These are phyloP conservation scores for Alternaria ventricosa DNA, from an alignment of 2,329 filamentous ascomycete species.

Conservation along the genomic window DNA sequence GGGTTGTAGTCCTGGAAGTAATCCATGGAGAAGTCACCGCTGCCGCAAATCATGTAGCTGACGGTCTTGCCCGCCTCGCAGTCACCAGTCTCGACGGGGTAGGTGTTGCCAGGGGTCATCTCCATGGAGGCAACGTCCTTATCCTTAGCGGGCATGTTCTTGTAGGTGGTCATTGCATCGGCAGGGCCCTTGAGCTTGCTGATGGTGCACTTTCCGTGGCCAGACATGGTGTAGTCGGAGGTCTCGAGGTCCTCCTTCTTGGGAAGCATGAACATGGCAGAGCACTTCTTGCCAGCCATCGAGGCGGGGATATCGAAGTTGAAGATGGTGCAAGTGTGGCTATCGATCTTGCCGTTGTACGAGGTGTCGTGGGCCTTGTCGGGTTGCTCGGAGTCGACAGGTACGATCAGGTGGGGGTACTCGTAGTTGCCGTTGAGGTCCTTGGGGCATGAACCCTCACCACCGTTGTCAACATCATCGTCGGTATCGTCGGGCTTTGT, in stretches of 20 bases:
- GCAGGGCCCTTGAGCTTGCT: constrained; percentile 57
- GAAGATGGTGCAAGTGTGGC: constrained; percentile 64
- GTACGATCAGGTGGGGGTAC: constrained; percentile 63
- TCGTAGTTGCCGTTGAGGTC: constrained; percentile 32
- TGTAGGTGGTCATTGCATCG: constrained; percentile 59
- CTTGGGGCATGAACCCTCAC: constrained; percentile 20
- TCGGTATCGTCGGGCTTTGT: background rate
- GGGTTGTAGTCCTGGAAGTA: constrained; percentile 72
- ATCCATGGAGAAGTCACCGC: constrained; percentile 58
- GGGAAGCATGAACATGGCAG: constrained; percentile 71
- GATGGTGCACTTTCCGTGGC: constrained; percentile 62
- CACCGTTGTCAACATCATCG: background rate
- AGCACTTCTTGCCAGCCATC: constrained; percentile 65
- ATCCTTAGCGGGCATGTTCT: constrained; percentile 57
- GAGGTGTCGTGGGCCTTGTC: constrained; percentile 60
- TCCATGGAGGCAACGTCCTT: constrained; percentile 50
- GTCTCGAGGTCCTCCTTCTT: constrained; percentile 63
- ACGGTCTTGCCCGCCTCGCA: constrained; percentile 63
- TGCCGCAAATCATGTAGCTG: constrained; percentile 59
- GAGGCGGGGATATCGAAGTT: constrained; percentile 69
- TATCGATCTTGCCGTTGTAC: constrained; percentile 57
- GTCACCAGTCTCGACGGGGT: constrained; percentile 60
- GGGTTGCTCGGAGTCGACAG: constrained; percentile 63
- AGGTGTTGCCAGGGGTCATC: constrained; percentile 60
- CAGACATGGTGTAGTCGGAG: constrained; percentile 62